Evolutionary conservation across 768 basidiomycete genomes (phyloP).

Genomic region (Mycena galericulata): DNA sequence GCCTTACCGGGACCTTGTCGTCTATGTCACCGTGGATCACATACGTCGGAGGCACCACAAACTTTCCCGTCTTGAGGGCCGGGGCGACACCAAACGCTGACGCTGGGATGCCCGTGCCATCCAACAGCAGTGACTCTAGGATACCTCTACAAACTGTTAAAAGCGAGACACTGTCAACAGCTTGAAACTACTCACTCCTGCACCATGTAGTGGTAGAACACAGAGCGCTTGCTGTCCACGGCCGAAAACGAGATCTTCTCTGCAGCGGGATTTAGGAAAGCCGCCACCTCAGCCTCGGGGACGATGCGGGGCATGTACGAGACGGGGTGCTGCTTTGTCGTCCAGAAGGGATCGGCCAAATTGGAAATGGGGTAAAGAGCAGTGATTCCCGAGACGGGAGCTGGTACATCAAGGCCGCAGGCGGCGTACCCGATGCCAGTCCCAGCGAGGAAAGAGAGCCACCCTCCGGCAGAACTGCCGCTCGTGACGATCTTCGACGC

Average conservation of each 20-base stretch:
- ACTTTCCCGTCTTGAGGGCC: conserved; percentile 40
- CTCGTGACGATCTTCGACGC: conserved; percentile 46
- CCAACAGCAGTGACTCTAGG: conserved; percentile 45
- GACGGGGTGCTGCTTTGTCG: conserved; percentile 47
- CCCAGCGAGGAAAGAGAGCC: conserved; percentile 50
- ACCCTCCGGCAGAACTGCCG: conserved; percentile 55
- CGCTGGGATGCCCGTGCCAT: conserved; percentile 46
- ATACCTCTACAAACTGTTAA: conserved; percentile 40
- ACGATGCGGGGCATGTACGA: conserved; percentile 50
- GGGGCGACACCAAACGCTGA: conserved; percentile 46
- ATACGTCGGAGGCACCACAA: conserved; percentile 46
- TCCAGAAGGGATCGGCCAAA: conserved; percentile 52
- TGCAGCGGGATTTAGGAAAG: conserved; percentile 45
- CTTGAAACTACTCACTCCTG: conserved; percentile 47
- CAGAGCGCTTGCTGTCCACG: conserved; percentile 41
- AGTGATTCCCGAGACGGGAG: conserved; percentile 45
- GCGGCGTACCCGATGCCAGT: conserved; percentile 51
- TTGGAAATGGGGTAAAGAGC: conserved; percentile 55
- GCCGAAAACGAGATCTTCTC: conserved; percentile 41
- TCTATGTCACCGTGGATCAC: conserved; percentile 52
- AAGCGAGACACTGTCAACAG: neutral
- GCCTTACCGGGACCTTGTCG: conserved; percentile 48
- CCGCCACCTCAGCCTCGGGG: conserved; percentile 41
- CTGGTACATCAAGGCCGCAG: conserved; percentile 45
- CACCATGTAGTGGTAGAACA: conserved; percentile 55